phyloP scores from a whole-genome alignment of 225 moss, liverwort and hornwort genomes.

The Bryoerythrophyllum caledonicum region DNA sequence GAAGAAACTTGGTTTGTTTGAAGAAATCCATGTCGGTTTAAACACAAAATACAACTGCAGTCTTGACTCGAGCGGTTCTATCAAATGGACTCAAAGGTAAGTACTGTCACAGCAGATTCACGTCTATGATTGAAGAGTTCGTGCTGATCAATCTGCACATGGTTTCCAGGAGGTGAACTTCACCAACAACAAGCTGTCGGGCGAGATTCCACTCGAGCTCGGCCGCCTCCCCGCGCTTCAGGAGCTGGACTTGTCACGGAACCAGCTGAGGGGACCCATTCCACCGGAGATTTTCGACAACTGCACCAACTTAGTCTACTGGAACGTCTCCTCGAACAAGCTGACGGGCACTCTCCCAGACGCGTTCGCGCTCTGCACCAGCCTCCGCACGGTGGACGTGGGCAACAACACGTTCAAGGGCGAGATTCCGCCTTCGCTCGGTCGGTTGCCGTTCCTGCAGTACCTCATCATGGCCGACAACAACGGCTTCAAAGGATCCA shows the following conservation, averaged over 20 bases:
- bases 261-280: constrained; percentile 26
- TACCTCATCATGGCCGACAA: constrained; percentile 38
- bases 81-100: too few relatives aligned
- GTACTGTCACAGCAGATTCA: too few relatives aligned
- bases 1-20: too few relatives aligned
- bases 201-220: constrained; percentile 25
- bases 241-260: constrained; percentile 43
- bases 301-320: constrained; percentile 32
- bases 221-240: constrained; percentile 31
- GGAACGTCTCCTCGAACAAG: constrained; percentile 49
- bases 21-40: too few relatives aligned
- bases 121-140: too few relatives aligned
- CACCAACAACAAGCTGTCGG: constrained; percentile 26
- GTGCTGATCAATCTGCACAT: neutral
- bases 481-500: constrained; percentile 30
- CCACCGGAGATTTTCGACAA: constrained; percentile 26
- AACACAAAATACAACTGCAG: too few relatives aligned
- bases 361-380: constrained; percentile 27
- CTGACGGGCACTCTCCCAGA: constrained; percentile 32
- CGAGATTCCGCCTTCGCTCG: constrained; percentile 33
- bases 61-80: too few relatives aligned
- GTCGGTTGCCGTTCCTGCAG: constrained; percentile 42
- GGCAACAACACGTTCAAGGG: constrained; percentile 60
- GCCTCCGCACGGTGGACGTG: constrained; percentile 46
- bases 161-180: constrained; percentile 29